Evolutionary conservation across 306 rosid species (phyloP), one percentile per base, ranked within the genome.

Genomic region (Ziziphus jujuba): DNA sequence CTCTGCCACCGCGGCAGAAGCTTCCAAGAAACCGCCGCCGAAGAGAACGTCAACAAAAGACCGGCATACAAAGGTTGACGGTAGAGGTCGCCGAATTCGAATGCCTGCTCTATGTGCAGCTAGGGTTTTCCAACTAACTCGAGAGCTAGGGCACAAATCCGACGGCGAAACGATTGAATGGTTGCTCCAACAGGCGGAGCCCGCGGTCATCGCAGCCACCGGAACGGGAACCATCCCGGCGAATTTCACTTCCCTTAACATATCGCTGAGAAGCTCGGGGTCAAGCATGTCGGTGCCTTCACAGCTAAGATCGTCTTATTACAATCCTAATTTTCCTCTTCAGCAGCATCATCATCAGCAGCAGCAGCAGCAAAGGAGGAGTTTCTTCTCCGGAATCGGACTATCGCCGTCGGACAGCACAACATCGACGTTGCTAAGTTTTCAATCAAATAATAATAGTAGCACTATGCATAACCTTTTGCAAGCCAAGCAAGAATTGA

Each of bases 171-270:
- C 96, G 66, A 86, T 89, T 36, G 96, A 89, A 81, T 89, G 96
- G 96, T 76, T 89, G 0, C 97, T 91, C 45, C 97, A 89, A 31
- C 98, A 91, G 50, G 98, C 98, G 0, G 98, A 91, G 52, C 98
- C 98, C 0, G 75, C 98, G 0, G 96, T 91, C 65, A 87, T 89
- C 63, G 98, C 98, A 20, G 98, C 98, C 61, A 89, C 96, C 0
- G 98, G 98, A 5, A 89, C 98, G 8, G 98, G 98, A 1, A 91
- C 98, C 0, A 91, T 89, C 69, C 98, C 98, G 0, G 98, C 98
- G 0, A 91, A 91, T 75, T 91, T 89, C 90, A 86, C 96, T 0
- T 89, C 96, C 0, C 88, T 89, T 3, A 89, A 86, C 65, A 89
- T 89, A 20, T 91, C 97, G 0, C 72, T 89, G 10, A 59, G 97